These are phyloP conservation scores for Mycena floridula DNA, from an alignment of 768 basidiomycete genomes.

Conservation along the genomic window DNA sequence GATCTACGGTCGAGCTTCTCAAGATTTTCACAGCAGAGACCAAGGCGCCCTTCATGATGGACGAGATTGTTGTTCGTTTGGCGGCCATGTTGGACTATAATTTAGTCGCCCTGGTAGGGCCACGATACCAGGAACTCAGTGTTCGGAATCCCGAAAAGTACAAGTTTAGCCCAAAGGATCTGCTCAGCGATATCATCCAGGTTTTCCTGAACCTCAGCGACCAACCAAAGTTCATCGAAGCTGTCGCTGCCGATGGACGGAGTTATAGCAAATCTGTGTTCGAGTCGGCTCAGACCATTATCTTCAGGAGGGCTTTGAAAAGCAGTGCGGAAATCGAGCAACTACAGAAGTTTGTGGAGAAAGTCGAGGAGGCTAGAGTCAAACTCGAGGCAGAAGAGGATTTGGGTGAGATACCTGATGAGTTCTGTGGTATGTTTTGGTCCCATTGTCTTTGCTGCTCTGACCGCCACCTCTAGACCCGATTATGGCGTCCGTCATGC, in stretches of 20 bases:
- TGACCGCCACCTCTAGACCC: slow-evolving; percentile 50
- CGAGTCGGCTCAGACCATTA: slow-evolving; percentile 66
- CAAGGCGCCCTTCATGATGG: slow-evolving; percentile 89
- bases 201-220: slow-evolving; percentile 87
- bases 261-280: slow-evolving; percentile 86
- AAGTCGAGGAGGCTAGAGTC: slow-evolving; percentile 81
- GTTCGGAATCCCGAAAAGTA: slow-evolving; percentile 86
- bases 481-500: slow-evolving; percentile 89
- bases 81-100: slow-evolving; percentile 98
- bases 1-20: slow-evolving; percentile 85
- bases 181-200: slow-evolving; percentile 83
- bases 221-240: slow-evolving; percentile 70
- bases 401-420: slow-evolving; percentile 89
- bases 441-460: slow-evolving; percentile 4
- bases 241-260: slow-evolving; percentile 90
- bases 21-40: slow-evolving; percentile 91
- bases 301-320: slow-evolving; percentile 60
- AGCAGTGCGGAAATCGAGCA: slow-evolving; percentile 68
- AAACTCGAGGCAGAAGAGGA: slow-evolving; percentile 86
- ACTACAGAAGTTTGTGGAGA: slow-evolving; percentile 63
- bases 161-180: slow-evolving; percentile 76
- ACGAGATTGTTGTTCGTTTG: slow-evolving; percentile 91
- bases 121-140: slow-evolving; percentile 78
- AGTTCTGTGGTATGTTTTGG: slow-evolving; percentile 71
- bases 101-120: slow-evolving; percentile 82